Base-by-base conservation (phyloP, 2,329 filamentous ascomycete genomes). In the Hypoxylon sp. region DNA sequence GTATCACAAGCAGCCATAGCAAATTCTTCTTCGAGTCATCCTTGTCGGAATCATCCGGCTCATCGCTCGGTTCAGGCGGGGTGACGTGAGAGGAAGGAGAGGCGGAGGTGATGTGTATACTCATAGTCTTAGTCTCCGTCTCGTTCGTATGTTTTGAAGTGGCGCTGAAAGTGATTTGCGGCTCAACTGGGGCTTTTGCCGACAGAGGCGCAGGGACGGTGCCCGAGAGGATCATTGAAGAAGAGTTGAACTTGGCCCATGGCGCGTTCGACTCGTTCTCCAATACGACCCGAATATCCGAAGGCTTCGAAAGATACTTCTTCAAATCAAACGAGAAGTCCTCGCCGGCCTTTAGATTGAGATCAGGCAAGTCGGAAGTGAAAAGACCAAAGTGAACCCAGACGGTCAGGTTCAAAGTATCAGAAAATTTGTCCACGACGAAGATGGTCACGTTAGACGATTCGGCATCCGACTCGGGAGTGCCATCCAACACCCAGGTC, bases 401-500 rank as follows among this genome's bases (percentile, higher is more conserved):
- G 6, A 92, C 74, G 0, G 85, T 86, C 12, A 88, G 80, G 50
- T 84, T 86, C 5, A 91, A 84, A 3, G 78, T 78, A 73, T 92
- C 85, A 4, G 82, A 83, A 65, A 84, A 87, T n/a, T 79, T 80
- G 72, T 93, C 90, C 5, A 78, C 80, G 1, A 88, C 85, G 4
- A 80, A 80, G 42, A 93, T 79, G 0, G 83, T 86, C 38, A 95
- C 83, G 69, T 90, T 90, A 26, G 85, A 82, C 3, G 88, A 86
- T 50, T 81, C 80, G 2, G 87, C 85, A 52, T 82, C 80, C n/a
- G 81, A 73, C 0, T 89, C 87, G 2, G 91, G 87, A 1, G 80
- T 90, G 2, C 93, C 93, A 30, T 79, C 83, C 5, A 97, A 78
- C 0, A 79, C 80, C 74, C 93, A 85, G 0, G 87, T 89, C 7